phyloP scores from a whole-genome alignment of 768 basidiomycete species.

The Mycena vulgaris region DNA sequence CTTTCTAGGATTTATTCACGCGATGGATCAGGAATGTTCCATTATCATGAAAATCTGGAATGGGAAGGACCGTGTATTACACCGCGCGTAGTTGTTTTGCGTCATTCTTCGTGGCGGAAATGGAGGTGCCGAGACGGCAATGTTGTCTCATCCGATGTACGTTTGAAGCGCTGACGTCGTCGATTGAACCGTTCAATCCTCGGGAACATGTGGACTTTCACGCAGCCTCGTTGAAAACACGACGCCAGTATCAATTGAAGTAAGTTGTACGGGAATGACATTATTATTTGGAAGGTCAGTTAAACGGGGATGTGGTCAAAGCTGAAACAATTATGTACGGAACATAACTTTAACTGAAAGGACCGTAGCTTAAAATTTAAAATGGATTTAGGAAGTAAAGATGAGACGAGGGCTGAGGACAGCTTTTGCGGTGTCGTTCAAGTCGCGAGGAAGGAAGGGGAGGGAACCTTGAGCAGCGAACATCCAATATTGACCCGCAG shows the following conservation, averaged over 20 bases:
- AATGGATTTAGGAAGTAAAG: constrained; percentile 10
- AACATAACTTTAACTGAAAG: constrained; percentile 22
- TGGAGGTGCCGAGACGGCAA: constrained; percentile 4
- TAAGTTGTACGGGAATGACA: constrained; percentile 4
- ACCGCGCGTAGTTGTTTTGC: not conserved
- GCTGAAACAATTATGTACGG: constrained; percentile 31
- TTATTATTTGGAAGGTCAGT: constrained; percentile 7
- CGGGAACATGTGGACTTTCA: not conserved
- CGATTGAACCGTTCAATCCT: too few species aligned
- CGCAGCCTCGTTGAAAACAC: not conserved
- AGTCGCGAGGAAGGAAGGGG: constrained; percentile 27
- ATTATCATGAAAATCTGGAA: not conserved
- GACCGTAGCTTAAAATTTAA: not conserved
- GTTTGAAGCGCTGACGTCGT: not conserved
- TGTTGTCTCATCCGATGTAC: constrained; percentile 13
- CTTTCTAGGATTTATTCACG: constrained; percentile 30
- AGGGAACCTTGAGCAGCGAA: constrained; percentile 31
- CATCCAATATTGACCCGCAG: constrained; percentile 35
- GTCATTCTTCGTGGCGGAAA: not conserved
- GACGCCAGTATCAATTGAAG: not conserved
- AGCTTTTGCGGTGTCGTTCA: constrained; percentile 7
- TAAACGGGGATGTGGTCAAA: constrained; percentile 18
- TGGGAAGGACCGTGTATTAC: not conserved
- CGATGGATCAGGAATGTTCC: constrained; percentile 32
- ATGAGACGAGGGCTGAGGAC: constrained; percentile 21